Conservation (phyloP, 306 rosid genomes). For the Gleditsia sinensis region DNA sequence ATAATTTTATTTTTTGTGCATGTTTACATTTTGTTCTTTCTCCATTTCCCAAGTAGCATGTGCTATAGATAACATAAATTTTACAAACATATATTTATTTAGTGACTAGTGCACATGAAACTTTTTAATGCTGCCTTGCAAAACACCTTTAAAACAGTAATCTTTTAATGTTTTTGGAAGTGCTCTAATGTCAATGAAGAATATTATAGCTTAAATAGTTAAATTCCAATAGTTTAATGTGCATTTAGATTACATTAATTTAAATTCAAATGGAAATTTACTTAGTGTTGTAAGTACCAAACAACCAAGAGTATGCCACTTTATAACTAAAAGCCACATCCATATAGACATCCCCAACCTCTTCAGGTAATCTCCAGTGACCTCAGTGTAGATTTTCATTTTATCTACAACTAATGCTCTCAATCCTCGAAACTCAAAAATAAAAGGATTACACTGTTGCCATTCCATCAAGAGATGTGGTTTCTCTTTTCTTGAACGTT, state of each 20-base stretch:
- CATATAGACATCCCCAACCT: too few relatives aligned
- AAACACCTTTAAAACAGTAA: too few relatives aligned
- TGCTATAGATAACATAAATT: too few relatives aligned
- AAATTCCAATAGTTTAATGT: background rate
- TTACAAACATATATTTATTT: too few relatives aligned
- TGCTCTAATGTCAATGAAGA: too few relatives aligned
- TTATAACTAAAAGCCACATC: too few relatives aligned
- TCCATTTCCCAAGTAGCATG: background rate
- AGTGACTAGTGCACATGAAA: too few relatives aligned
- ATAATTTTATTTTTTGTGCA: background rate
- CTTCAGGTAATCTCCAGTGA: too few relatives aligned
- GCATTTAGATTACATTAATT: background rate
- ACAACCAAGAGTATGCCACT: too few relatives aligned
- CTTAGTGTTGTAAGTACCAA: conserved; percentile 52
- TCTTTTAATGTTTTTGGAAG: too few relatives aligned
- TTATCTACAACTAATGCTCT: conserved; percentile 75
- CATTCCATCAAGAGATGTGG: conserved; percentile 46
- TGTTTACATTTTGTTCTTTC: background rate
- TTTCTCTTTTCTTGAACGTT: conserved; percentile 65
- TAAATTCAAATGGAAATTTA: conserved; percentile 27
- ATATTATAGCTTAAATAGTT: background rate
- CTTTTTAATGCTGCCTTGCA: too few relatives aligned
- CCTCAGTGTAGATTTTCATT: conserved; percentile 51
- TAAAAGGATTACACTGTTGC: conserved; percentile 53
- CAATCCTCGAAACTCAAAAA: conserved; percentile 57